Evolutionary conservation across 2,329 filamentous ascomycete species (phyloP), one percentile per base, ranked within the genome.

Genomic region (Epichloe sibirici): DNA sequence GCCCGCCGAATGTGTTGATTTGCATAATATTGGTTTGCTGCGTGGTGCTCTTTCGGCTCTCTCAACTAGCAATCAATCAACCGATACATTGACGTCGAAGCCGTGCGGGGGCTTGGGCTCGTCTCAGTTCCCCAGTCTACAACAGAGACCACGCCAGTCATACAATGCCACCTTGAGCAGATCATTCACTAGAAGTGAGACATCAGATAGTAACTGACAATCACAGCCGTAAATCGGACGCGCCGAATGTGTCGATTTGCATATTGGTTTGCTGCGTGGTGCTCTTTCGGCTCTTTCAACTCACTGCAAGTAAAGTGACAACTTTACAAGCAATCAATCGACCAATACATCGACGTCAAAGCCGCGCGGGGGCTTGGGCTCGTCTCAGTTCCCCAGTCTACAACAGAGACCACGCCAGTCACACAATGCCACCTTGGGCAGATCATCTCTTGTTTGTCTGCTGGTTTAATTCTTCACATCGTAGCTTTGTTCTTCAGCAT

Each of bases 341-440:
- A 45, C 49, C 28, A 51, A 51, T 40, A n/a, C 31, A 45, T 51
- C 13, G 12, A 42, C 53, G 28, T 58, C 49, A 5, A 51, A 47
- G 31, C 49, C 55, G 48, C 52, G 17, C 44, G 42, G 31, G 28
- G 42, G 21, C 42, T 31, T 17, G 31, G 15, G 12, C 37, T 23
- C 13, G 21, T 25, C 23, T 17, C 31, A 15, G 21, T n/a, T 49
- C 17, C 42, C 38, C 15, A 37, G 44, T 49, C 28, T 42, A 23
- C 42, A 42, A 37, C 13, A 45, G 34, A 42, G 43, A 43, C 21
- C 13, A 39, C 17, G 44, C 48, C 48, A 53, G 48, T 43, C 48
- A 44, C 46, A n/a, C 17, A 28, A 46, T 53, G 43, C 11, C n/a
- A 39, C 43, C 31, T 47, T 28, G n/a, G 15, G 31, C 31, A 13